Base-by-base conservation (phyloP, 106 monocot species). In the Allium cepa region DNA sequence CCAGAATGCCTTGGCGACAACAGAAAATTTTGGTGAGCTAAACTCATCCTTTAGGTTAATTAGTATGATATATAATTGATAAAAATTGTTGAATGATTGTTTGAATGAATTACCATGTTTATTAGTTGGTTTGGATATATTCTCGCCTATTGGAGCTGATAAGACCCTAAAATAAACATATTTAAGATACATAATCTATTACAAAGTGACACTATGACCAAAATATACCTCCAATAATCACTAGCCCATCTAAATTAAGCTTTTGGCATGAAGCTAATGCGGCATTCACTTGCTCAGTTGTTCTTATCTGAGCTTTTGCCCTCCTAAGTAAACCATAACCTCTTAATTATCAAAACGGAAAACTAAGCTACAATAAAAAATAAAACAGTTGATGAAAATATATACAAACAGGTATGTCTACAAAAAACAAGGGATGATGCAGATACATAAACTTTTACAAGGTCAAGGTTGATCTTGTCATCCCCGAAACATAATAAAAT, bases 301-400 rank as follows among this genome's bases (percentile, higher is more conserved):
- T 79, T 47, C 69, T 72, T 56, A 84, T 79, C 75, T 84, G 79
- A 73, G 79, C 83, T 49, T 73, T 75, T 10, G 83, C 76, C 11
- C 83, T 75, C 26, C 83, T 79, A 22, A 84, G 76, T 76, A 84
- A 71, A 59, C 76, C 83, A 77, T 79, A 83, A 36, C 83, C 83
- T 76, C 83, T 76, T 52, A 10, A 67, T 10, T 48, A 13, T n/a
- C 17, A 7, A 58, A 58, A 58, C 17, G n/a, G n/a, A n/a, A 58
- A 58, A 58, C 12, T 58, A 16, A 13, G 6, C 6, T 11, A 17
- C 17, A 6, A 58, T 17, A 12, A 7, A 58, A 52, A 52, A 11
- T 17, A 6, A 58, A 11, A 58, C 13, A n/a, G 9, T 13, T 58
- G 9, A 10, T 58, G 13, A 6, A 58, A 16, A 8, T 58, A 11